Percentiles rank a stretch among this genome's conserved stretches.
Evolutionary conservation across 73 alveolate species (phyloP).

Genomic region (Effrenium voratum): DNA sequence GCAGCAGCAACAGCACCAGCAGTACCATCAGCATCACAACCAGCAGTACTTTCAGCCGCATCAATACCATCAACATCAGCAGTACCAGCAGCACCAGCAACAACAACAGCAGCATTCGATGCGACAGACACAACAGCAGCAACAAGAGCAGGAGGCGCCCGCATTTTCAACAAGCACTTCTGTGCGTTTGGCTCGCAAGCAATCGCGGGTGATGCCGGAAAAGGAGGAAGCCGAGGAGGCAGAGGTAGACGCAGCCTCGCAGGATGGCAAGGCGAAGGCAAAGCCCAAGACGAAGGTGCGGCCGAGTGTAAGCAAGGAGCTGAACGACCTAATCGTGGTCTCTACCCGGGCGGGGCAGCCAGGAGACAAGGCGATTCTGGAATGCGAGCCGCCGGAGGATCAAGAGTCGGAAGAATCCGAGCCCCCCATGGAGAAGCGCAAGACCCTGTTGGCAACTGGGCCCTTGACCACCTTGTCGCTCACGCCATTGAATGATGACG

Average conservation of each 20-base stretch:
- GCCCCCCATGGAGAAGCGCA: conserved; percentile 6
- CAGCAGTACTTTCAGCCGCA: neutral
- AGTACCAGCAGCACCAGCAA: conserved; percentile 5
- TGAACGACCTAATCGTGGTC: conserved; percentile 30
- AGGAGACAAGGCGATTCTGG: conserved; percentile 41
- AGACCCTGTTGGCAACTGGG: conserved; percentile 3
- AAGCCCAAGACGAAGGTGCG: neutral
- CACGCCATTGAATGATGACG: conserved; percentile 30
- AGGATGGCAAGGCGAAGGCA: neutral
- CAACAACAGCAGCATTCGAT: conserved; percentile 9
- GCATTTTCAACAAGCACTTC: too few species aligned
- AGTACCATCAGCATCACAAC: neutral
- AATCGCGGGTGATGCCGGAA: neutral
- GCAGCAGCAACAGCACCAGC: conserved; percentile 1
- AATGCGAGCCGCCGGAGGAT: conserved; percentile 27
- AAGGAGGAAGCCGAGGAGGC: neutral
- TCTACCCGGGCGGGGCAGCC: conserved; percentile 66
- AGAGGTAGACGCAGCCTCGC: neutral
- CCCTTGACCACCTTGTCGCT: neutral
- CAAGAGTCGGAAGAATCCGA: conserved; percentile 4
- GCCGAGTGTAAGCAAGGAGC: neutral
- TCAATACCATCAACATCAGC: neutral
- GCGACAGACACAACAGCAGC: too few species aligned
- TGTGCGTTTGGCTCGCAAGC: too few species aligned
- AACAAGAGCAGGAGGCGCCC: too few species aligned